phyloP scores from a whole-genome alignment of 176 grass and related monocot species.

The Otatea glauca region DNA sequence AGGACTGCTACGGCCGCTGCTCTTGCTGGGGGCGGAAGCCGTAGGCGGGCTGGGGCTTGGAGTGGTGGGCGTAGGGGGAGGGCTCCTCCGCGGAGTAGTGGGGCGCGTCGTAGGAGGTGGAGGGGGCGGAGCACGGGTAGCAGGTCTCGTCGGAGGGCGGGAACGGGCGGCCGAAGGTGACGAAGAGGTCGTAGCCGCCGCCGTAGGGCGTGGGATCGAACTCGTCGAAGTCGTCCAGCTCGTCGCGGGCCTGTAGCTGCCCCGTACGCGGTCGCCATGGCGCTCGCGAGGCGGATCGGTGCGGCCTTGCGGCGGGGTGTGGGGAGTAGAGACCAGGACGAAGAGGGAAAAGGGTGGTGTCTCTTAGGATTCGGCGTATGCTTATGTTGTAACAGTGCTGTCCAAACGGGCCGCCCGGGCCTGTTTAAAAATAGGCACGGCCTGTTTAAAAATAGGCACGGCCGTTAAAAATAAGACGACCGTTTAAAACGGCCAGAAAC shows the following conservation, averaged over 20 bases:
- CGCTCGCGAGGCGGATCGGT: constrained; percentile 4
- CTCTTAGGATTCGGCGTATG: background rate
- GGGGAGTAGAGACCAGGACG: background rate
- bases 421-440: too few species aligned
- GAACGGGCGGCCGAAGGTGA: constrained; percentile 79
- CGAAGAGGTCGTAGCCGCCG: constrained; percentile 76
- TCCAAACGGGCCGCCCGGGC: too few species aligned
- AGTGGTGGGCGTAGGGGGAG: constrained; percentile 60
- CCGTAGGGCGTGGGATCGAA: constrained; percentile 94
- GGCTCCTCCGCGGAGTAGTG: constrained; percentile 69
- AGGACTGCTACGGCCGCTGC: background rate
- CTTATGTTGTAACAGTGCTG: background rate
- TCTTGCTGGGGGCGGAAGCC: constrained; percentile 54
- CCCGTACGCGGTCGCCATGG: constrained; percentile 41
- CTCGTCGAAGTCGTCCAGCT: constrained; percentile 79
- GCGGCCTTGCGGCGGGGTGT: background rate
- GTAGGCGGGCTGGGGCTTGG: constrained; percentile 45
- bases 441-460: too few species aligned
- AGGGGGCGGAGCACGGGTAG: constrained; percentile 66
- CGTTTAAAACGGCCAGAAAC: too few species aligned
- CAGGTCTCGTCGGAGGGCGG: constrained; percentile 86
- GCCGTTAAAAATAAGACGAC: too few species aligned
- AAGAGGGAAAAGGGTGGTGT: background rate
- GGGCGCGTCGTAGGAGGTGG: constrained; percentile 70
- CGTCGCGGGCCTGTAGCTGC: constrained; percentile 10